Base-by-base conservation (phyloP, 192 early-diverging fungal species). In the Spinellus fusiger region DNA sequence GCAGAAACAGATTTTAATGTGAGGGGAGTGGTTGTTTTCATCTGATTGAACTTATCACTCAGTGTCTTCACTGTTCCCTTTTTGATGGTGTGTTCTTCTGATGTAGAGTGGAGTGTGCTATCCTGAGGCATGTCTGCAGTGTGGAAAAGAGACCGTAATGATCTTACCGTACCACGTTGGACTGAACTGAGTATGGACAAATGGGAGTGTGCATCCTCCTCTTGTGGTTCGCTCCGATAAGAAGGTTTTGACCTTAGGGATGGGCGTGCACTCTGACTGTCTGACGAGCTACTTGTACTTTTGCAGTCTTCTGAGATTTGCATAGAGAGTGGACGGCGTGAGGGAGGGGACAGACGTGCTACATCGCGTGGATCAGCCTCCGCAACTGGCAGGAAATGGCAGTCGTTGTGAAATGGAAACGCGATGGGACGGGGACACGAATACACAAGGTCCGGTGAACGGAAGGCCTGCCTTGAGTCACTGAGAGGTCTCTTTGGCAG, bases 371-470 rank as follows among this genome's bases (percentile, higher is more conserved):
- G 50, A 63, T 63, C 46, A 31, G 59, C 57, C 49, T 71, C 70
- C n/a, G 59, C 70, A 20, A 66, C 59, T 13, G 70, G 70, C 27
- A 71, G 34, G 34, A 71, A 71, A 7, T 65, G 58, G 28, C 58
- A 60, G 34, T 71, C 70, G 35, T 71, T 71, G 49, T 71, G 70
- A 23, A 71, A 71, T 23, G 70, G 70, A 52, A 71, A 71, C 13
- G 64, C 54, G 18, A 71, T 38, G 7, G 70, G 70, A 4, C 63
- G 51, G 15, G 70, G 70, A 50, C 57, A 61, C 22, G 61, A 63
- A 47, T 63, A 63, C 20, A 63, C 61, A 23, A 63, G 51, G n/a
- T 63, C 61, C 49, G 61, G 52, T 20, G 32, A 33, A 37, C 49
- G 48, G 34, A 49, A 48, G 4, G 37, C 22, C 28, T 40, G 54